Evolutionary conservation across 2,329 filamentous ascomycete genomes (phyloP).

Genomic region (Furcasterigmium furcatum): DNA sequence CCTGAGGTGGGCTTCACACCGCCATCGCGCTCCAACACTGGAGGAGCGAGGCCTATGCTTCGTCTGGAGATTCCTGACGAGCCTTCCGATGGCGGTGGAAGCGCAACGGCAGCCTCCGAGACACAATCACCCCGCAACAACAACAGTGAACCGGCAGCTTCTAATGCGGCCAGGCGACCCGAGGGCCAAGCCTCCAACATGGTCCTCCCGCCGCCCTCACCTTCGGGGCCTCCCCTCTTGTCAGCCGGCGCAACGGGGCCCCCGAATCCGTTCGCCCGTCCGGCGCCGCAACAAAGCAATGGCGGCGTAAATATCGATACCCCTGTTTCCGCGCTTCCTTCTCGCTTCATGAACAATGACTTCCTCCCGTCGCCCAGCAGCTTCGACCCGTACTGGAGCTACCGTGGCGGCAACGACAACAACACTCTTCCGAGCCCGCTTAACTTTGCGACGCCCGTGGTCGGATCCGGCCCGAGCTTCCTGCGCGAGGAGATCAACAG

Average conservation of each 20-base stretch:
- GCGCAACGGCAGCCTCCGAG: slow-evolving; percentile 60
- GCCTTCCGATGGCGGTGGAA: slow-evolving; percentile 71
- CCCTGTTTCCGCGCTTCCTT: slow-evolving; percentile 90
- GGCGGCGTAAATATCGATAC: slow-evolving; percentile 48
- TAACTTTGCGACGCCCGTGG: slow-evolving; percentile 83
- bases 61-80: slow-evolving; percentile 96
- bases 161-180: slow-evolving; percentile 44
- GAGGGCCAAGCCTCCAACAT: slow-evolving; percentile 46
- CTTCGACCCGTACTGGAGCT: slow-evolving; percentile 92
- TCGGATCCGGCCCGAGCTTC: slow-evolving; percentile 60
- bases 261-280: slow-evolving; percentile 91
- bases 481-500: slow-evolving; percentile 49
- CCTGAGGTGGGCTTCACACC: slow-evolving; percentile 65
- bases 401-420: slow-evolving; percentile 63
- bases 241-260: slow-evolving; percentile 91
- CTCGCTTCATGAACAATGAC: slow-evolving; percentile 83
- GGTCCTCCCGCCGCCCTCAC: slow-evolving; percentile 88
- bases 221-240: slow-evolving; percentile 78
- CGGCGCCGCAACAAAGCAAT: slow-evolving; percentile 64
- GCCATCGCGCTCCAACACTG: slow-evolving; percentile 74
- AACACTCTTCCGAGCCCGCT: slow-evolving; percentile 90
- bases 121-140: slow-evolving; percentile 63
- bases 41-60: slow-evolving; percentile 72
- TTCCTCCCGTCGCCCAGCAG: slow-evolving; percentile 86
- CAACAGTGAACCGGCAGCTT: slow-evolving; percentile 51